Base-by-base conservation (phyloP, 1,284 basidiomycete genomes). In the Leccinum solheimii region DNA sequence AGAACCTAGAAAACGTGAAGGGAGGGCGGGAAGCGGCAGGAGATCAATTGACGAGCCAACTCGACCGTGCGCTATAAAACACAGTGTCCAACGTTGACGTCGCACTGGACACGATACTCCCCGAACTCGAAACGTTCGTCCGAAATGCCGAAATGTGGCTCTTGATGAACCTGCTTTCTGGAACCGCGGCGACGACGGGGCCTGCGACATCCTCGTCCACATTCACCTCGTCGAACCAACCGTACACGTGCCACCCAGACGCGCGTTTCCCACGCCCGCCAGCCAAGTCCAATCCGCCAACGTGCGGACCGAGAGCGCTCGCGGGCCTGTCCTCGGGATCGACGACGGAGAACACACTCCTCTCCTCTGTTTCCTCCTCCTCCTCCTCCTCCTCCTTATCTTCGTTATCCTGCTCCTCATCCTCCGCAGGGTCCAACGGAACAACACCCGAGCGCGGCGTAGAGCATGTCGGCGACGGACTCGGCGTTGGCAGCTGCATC, bases 31-130 rank as follows among this genome's bases (percentile, higher is more conserved):
- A 19, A 10, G 38, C 38, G 38, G 38, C 38, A 9, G 13, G n/a
- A 6, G 10, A 55, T 67, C 52, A 72, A 3, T 55, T 53, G 8
- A 62, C 62, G 57, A 68, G 38, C 21, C 68, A 51, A 58, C 74
- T 74, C 53, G 72, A 76, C 32, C 69, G 70, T 6, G 74, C 72
- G 55, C 72, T 73, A 50, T 73, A 76, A 62, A 70, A 73, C 27
- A 57, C 45, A 32, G 70, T 65, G 32, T 65, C 72, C n/a, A 55
- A 61, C 27, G 70, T 74, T 36, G 68, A 68, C 5, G 40, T 16
- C 48, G 61, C 60, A 14, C 66, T 70, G 26, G 52, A 67, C 51
- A 43, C 5, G 40, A 54, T 70, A 23, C 72, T 73, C 10, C 40
- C n/a, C 9, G 40, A 43, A 19, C 4, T 32, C 3, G 30, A 10